Percentiles rank a stretch among this genome's conserved stretches.
Conservation (phyloP, 2,329 filamentous ascomycete genomes). For the Hypoxylon sp. region DNA sequence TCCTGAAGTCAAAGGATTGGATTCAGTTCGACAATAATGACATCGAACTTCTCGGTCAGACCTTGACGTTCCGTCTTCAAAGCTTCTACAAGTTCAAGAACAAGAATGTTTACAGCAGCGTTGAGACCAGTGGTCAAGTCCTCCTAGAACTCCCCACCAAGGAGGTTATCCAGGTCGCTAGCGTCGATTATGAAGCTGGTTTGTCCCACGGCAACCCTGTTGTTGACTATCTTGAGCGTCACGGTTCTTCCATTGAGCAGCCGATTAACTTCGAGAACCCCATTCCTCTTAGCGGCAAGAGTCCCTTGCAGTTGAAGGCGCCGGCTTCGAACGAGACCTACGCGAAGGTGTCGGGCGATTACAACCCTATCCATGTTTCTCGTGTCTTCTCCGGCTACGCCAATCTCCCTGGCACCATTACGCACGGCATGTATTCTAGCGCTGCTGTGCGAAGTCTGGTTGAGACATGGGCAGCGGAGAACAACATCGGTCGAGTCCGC, state of each 20-base stretch:
- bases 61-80: slow-evolving; percentile 93
- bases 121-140: slow-evolving; percentile 92
- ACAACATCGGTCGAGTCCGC: slow-evolving; percentile 95
- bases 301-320: slow-evolving; percentile 85
- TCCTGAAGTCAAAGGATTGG: slow-evolving; percentile 97
- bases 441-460: slow-evolving; percentile 94
- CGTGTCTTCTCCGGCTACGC: slow-evolving; percentile 96
- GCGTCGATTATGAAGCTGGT: slow-evolving; percentile 92
- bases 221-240: slow-evolving; percentile 91
- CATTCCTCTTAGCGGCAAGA: slow-evolving; percentile 93
- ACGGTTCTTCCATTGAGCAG: slow-evolving; percentile 93
- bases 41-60: slow-evolving; percentile 89
- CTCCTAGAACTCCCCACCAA: slow-evolving; percentile 94
- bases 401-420: slow-evolving; percentile 95
- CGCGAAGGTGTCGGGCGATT: slow-evolving; percentile 95
- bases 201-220: slow-evolving; percentile 95
- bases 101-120: slow-evolving; percentile 86
- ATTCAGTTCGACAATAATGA: slow-evolving; percentile 84
- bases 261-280: slow-evolving; percentile 97
- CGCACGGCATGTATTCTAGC: slow-evolving; percentile 99
- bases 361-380: slow-evolving; percentile 98
- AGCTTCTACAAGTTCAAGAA: slow-evolving; percentile 95
- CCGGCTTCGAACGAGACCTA: slow-evolving; percentile 98
- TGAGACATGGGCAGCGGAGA: slow-evolving; percentile 98
- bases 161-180: slow-evolving; percentile 97